A percentile compares a stretch with the other conserved stretches of the same genome.
These are phyloP conservation scores for Cyberlindnera xishuangbannaensis DNA, from an alignment of 805 yeast species.

Conservation along the genomic window DNA sequence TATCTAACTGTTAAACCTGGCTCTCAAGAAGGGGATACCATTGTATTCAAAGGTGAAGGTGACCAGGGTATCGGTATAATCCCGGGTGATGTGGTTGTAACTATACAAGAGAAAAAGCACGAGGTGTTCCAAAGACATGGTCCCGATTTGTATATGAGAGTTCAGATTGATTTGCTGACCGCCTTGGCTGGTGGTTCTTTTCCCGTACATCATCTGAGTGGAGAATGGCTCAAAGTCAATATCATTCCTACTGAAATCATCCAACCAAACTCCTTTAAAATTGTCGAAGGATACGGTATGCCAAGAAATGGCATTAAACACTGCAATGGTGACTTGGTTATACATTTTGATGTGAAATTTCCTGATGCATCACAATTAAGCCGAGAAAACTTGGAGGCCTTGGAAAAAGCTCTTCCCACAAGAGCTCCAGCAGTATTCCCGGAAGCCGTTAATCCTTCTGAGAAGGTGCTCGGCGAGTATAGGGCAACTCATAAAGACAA, in stretches of 20 bases:
- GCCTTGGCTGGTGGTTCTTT: slow-evolving; percentile 53
- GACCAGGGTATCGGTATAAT: slow-evolving; percentile 54
- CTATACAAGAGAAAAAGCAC: slow-evolving; percentile 35
- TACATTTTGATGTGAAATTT: slow-evolving; percentile 53
- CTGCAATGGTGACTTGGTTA: slow-evolving; percentile 46
- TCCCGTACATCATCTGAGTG: slow-evolving; percentile 33
- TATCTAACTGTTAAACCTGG: slow-evolving; percentile 54
- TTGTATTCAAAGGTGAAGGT: slow-evolving; percentile 53
- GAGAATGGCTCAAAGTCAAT: slow-evolving; percentile 32
- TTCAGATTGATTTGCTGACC: slow-evolving; percentile 44
- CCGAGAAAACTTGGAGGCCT: slow-evolving; percentile 60
- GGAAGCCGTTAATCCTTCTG: slow-evolving; percentile 54
- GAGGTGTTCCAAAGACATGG: slow-evolving; percentile 35
- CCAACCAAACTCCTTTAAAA: slow-evolving; percentile 41
- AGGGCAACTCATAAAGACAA: background rate
- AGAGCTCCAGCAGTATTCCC: slow-evolving; percentile 59
- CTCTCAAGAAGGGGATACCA: slow-evolving; percentile 42
- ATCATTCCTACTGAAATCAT: slow-evolving; percentile 48
- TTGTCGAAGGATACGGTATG: slow-evolving; percentile 54
- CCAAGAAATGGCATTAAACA: slow-evolving; percentile 32
- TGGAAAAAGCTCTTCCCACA: slow-evolving; percentile 74
- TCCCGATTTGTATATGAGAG: slow-evolving; percentile 38
- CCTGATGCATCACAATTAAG: slow-evolving; percentile 58
- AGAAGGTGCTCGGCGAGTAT: slow-evolving; percentile 29
- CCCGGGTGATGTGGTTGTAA: slow-evolving; percentile 66